Conservation (phyloP, 2,329 filamentous ascomycete genomes). For the Chaetomium sp. region DNA sequence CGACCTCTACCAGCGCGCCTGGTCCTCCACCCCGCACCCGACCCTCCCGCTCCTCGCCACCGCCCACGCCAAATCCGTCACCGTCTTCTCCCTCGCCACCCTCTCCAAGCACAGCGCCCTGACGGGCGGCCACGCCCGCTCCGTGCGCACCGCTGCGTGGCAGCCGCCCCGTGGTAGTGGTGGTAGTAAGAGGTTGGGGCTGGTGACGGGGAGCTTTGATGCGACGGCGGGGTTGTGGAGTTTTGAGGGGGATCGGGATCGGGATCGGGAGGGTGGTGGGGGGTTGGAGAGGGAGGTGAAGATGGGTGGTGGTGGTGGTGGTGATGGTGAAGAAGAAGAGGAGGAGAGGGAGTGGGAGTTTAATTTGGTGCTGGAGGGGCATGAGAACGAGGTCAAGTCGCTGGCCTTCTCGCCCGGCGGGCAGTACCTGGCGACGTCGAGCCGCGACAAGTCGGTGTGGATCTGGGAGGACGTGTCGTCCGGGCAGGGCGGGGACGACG, state of each 20-base stretch:
- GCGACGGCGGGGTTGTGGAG: conserved; percentile 85
- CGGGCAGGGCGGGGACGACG: conserved; percentile 74
- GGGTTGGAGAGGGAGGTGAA: conserved; percentile 25
- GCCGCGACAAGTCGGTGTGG: conserved; percentile 93
- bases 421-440: conserved; percentile 84
- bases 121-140: conserved; percentile 85
- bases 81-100: conserved; percentile 82
- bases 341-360: conserved; percentile 84
- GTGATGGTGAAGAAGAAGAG: conserved; percentile 31
- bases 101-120: conserved; percentile 79
- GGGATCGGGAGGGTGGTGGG: not conserved
- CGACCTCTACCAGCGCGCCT: conserved; percentile 71
- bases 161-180: conserved; percentile 63
- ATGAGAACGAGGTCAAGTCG: conserved; percentile 89
- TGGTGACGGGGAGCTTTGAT: conserved; percentile 93
- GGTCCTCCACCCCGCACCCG: conserved; percentile 84
- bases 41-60: conserved; percentile 86
- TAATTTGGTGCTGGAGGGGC: conserved; percentile 87
- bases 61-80: conserved; percentile 82
- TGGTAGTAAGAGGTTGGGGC: conserved; percentile 63
- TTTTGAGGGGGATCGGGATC: conserved; percentile 53
- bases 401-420: conserved; percentile 74
- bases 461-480: conserved; percentile 91
- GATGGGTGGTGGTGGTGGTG: conserved; percentile 20
- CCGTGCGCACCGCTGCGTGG: conserved; percentile 84